Evolutionary conservation across 106 monocot genomes (phyloP).

Genomic region (Acorus calamus): DNA sequence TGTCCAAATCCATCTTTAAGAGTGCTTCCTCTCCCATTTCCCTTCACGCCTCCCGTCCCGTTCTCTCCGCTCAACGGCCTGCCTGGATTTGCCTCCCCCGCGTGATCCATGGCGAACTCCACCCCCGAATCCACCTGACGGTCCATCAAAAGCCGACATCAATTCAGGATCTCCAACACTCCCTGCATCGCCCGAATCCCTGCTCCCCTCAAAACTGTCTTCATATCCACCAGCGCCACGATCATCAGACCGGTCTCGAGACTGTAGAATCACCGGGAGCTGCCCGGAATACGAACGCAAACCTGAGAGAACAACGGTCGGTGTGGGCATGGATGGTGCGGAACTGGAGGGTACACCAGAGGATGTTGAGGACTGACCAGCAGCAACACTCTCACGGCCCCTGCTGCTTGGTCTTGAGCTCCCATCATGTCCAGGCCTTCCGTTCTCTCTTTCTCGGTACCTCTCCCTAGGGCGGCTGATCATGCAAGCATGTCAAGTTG

Average conservation of each 20-base stretch:
- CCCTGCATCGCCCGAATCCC: constrained; percentile 69
- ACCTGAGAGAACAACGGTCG: constrained; percentile 38
- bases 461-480: constrained; percentile 63
- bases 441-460: constrained; percentile 69
- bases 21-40: constrained; percentile 91
- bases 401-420: constrained; percentile 49
- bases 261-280: constrained; percentile 67
- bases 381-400: constrained; percentile 24
- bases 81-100: constrained; percentile 48
- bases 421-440: constrained; percentile 37
- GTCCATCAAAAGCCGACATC: constrained; percentile 36
- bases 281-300: constrained; percentile 59
- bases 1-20: constrained; percentile 8
- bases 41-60: constrained; percentile 76
- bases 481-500: neutral
- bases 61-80: constrained; percentile 62
- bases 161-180: constrained; percentile 80
- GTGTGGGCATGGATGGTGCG: neutral
- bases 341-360: neutral
- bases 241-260: constrained; percentile 52
- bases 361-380: constrained; percentile 7
- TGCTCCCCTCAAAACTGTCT: constrained; percentile 52
- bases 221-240: constrained; percentile 25
- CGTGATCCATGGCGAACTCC: constrained; percentile 37
- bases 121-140: constrained; percentile 29